Conservation (phyloP, 371 early-diverging fungal genomes). For the Thermomucor indicae-seudaticae region DNA sequence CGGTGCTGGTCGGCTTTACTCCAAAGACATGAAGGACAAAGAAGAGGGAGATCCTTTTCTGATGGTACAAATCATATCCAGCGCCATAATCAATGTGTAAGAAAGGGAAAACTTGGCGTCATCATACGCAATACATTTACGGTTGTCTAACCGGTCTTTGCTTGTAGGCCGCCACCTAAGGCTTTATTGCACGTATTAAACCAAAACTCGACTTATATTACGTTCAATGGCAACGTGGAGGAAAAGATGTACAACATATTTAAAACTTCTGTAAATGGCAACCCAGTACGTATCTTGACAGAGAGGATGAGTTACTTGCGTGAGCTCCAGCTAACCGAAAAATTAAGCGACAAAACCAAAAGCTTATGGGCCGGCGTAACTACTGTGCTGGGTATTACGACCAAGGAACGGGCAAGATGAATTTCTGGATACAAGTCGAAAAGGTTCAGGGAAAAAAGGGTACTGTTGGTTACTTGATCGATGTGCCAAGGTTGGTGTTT, state of each 20-base stretch:
- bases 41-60: constrained; percentile 60
- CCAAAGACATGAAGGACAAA: constrained; percentile 39
- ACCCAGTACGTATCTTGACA: constrained; percentile 8
- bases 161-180: constrained; percentile 32
- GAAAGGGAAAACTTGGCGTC: background rate
- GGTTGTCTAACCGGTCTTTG: background rate
- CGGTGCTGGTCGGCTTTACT: constrained; percentile 64
- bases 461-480: constrained; percentile 30
- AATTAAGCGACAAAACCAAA: constrained; percentile 17
- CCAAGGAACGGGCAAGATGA: constrained; percentile 21
- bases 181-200: constrained; percentile 30
- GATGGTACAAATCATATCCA: constrained; percentile 75
- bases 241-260: constrained; percentile 41
- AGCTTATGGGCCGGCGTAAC: constrained; percentile 22
- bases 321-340: too few species aligned
- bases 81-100: constrained; percentile 67
- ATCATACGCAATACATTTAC: too few species aligned
- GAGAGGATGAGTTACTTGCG: background rate
- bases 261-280: constrained; percentile 31
- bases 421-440: constrained; percentile 38
- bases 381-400: constrained; percentile 35
- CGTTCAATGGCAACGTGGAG: constrained; percentile 30
- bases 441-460: constrained; percentile 25
- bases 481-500: constrained; percentile 34
- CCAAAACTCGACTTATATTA: constrained; percentile 24